Percentiles rank a stretch among this genome's conserved stretches.
phyloP scores from a whole-genome alignment of 257 asterid species.

The Avicennia marina region DNA sequence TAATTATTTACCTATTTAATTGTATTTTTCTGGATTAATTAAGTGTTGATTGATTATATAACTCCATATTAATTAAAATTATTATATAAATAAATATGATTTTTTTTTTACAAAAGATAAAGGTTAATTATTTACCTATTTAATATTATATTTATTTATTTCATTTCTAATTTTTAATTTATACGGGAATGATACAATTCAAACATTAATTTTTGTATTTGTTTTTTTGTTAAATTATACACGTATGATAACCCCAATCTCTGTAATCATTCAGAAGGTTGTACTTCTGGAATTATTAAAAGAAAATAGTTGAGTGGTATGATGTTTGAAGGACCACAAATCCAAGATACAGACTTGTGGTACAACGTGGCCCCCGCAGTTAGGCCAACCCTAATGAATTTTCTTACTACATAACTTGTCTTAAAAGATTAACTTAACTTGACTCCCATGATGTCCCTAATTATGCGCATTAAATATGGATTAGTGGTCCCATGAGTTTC shows the following conservation, averaged over 20 bases:
- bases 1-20: too few species aligned
- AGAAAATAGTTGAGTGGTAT: conserved; percentile 3
- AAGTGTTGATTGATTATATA: too few species aligned
- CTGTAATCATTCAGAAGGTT: neutral
- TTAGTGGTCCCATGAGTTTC: conserved; percentile 18
- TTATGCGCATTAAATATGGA: conserved; percentile 14
- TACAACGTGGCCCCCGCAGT: conserved; percentile 20
- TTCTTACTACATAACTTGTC: conserved; percentile 14
- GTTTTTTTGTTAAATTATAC: too few species aligned
- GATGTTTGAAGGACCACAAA: conserved; percentile 33
- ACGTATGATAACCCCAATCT: neutral
- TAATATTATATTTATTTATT: too few species aligned
- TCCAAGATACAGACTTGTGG: conserved; percentile 34
- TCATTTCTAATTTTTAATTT: too few species aligned
- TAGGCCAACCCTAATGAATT: conserved; percentile 23
- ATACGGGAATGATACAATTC: too few species aligned
- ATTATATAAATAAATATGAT: too few species aligned
- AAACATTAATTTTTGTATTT: too few species aligned
- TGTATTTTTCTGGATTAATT: too few species aligned
- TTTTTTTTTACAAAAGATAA: too few species aligned
- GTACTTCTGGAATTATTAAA: neutral
- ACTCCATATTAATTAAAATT: too few species aligned
- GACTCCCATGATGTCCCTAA: conserved; percentile 22
- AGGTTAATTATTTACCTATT: too few species aligned
- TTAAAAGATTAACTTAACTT: conserved; percentile 20